Conservation (phyloP, 2,329 filamentous ascomycete genomes). For the Thelonectria discophora region DNA sequence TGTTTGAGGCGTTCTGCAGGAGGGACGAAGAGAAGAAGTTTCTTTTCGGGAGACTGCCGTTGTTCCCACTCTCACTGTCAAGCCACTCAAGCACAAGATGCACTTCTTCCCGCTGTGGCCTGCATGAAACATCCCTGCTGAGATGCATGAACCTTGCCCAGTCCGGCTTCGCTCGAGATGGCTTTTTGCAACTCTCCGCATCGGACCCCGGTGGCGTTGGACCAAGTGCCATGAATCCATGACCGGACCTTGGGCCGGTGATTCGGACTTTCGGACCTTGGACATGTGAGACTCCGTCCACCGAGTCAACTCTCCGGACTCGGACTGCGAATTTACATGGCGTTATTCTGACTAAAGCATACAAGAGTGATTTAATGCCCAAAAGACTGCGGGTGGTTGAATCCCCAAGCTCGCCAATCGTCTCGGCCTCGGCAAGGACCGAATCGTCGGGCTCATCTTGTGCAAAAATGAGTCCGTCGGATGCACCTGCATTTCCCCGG, state of each 20-base stretch:
- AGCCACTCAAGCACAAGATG: too few relatives aligned
- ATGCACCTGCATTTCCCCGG: too few relatives aligned
- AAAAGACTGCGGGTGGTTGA: not conserved
- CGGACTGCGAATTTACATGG: not conserved
- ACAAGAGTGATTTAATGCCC: too few relatives aligned
- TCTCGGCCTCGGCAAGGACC: not conserved
- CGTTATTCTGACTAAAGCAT: not conserved
- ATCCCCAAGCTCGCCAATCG: not conserved
- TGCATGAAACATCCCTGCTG: not conserved
- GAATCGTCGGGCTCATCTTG: too few relatives aligned
- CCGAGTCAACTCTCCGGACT: not conserved
- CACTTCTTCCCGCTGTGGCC: not conserved
- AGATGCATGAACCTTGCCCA: not conserved
- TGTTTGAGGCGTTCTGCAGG: not conserved
- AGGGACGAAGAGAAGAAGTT: too few relatives aligned
- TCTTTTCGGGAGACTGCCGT: too few relatives aligned
- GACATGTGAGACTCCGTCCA: not conserved
- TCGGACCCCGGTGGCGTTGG: not conserved
- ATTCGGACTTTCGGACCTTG: not conserved
- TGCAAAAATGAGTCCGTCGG: too few relatives aligned
- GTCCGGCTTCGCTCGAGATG: not conserved
- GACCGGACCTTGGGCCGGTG: not conserved
- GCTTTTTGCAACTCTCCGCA: not conserved
- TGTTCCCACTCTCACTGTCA: too few relatives aligned
- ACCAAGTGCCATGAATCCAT: not conserved